Percentiles rank a stretch among this genome's conserved stretches.
Evolutionary conservation across 2,329 filamentous ascomycete species (phyloP).

Genomic region (Fusarium camptoceras): DNA sequence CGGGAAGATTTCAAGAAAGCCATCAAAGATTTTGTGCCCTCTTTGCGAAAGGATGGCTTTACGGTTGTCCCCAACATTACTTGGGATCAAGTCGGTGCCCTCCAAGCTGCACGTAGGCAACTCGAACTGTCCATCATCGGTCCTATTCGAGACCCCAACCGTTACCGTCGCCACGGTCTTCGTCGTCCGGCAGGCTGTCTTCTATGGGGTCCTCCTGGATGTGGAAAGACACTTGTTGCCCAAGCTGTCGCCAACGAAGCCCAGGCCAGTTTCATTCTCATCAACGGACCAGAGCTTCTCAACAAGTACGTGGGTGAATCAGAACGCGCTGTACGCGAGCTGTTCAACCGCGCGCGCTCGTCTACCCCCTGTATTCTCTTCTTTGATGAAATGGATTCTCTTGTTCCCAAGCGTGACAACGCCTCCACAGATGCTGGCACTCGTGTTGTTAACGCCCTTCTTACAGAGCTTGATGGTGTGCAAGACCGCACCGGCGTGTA

Average conservation of each 20-base stretch:
- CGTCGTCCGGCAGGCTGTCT: constrained; percentile 86
- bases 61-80: constrained; percentile 93
- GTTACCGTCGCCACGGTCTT: constrained; percentile 82
- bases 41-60: constrained; percentile 88
- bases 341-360: constrained; percentile 88
- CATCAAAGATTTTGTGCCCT: constrained; percentile 72
- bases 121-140: constrained; percentile 88
- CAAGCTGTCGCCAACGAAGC: constrained; percentile 97
- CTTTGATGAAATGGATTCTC: constrained; percentile 96
- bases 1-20: constrained; percentile 76
- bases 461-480: constrained; percentile 93
- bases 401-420: constrained; percentile 86
- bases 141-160: constrained; percentile 84
- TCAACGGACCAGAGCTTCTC: constrained; percentile 94
- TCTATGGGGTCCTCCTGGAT: constrained; percentile 96
- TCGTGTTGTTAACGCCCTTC: constrained; percentile 92
- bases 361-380: constrained; percentile 95
- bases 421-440: constrained; percentile 83
- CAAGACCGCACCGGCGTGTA: constrained; percentile 86
- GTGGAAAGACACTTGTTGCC: constrained; percentile 94
- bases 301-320: constrained; percentile 99
- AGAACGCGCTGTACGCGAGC: constrained; percentile 90
- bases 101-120: constrained; percentile 81
- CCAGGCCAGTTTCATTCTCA: constrained; percentile 96
- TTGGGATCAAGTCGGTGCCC: constrained; percentile 91